A percentile compares a stretch with the other conserved stretches of the same genome.
phyloP scores from a whole-genome alignment of 2,329 filamentous ascomycete genomes.

The Ophiosphaerella herpotricha region DNA sequence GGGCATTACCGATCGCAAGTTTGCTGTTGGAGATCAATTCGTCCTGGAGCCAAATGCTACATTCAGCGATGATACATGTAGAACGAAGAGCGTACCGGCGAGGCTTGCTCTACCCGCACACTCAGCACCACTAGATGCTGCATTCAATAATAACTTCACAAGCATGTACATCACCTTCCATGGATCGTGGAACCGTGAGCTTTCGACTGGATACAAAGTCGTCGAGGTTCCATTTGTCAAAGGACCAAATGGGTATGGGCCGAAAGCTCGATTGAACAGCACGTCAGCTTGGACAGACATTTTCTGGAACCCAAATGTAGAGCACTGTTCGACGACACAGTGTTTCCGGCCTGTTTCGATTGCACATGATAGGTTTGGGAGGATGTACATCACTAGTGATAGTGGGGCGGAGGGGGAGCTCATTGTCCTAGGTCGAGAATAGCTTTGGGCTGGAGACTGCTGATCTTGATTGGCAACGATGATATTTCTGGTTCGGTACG shows the following conservation, averaged over 20 bases:
- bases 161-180: conserved; percentile 36
- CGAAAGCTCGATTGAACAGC: conserved; percentile 12
- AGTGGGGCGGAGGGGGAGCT: conserved; percentile 34
- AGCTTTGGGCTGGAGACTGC: not conserved
- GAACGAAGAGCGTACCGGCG: conserved; percentile 16
- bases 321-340: conserved; percentile 31
- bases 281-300: conserved; percentile 25
- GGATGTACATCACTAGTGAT: conserved; percentile 39
- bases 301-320: conserved; percentile 28
- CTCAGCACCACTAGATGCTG: conserved; percentile 33
- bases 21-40: conserved; percentile 34
- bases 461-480: too few relatives aligned
- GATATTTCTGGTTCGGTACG: too few relatives aligned
- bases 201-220: conserved; percentile 30
- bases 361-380: conserved; percentile 26
- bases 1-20: conserved; percentile 26
- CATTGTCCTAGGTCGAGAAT: conserved; percentile 28
- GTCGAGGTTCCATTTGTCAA: conserved; percentile 27
- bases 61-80: conserved; percentile 33
- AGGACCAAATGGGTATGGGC: conserved; percentile 13
- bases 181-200: conserved; percentile 33
- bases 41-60: conserved; percentile 36
- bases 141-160: conserved; percentile 28
- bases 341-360: conserved; percentile 38
- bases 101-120: conserved; percentile 29